Evolutionary conservation across 495 filamentous ascomycete species (phyloP).

Genomic region (Tetracladium marchalianum): DNA sequence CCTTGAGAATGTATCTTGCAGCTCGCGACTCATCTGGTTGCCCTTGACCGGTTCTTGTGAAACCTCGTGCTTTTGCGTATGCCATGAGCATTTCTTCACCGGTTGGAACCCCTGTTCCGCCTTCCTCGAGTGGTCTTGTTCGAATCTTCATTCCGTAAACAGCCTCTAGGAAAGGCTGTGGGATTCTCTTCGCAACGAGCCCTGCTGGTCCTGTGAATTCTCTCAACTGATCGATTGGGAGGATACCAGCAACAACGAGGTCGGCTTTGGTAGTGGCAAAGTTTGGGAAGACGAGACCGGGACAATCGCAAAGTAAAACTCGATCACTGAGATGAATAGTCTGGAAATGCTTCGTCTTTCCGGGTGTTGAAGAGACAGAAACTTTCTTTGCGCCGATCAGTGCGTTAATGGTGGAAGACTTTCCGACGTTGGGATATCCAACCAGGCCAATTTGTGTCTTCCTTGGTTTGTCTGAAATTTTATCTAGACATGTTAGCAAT

Average conservation of each 20-base stretch:
- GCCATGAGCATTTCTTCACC: constrained; percentile 78
- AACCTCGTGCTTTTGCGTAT: constrained; percentile 83
- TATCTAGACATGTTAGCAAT: constrained; percentile 13
- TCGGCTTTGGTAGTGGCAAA: constrained; percentile 96
- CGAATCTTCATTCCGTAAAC: constrained; percentile 86
- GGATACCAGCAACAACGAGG: constrained; percentile 87
- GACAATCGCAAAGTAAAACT: constrained; percentile 94
- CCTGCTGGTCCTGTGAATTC: constrained; percentile 85
- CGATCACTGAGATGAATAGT: constrained; percentile 87
- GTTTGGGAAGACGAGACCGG: constrained; percentile 96
- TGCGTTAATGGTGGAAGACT: constrained; percentile 98
- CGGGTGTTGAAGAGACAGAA: constrained; percentile 92
- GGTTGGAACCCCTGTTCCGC: constrained; percentile 81
- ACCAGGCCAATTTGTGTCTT: constrained; percentile 90
- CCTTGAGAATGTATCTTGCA: constrained; percentile 84
- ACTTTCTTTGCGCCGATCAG: constrained; percentile 97
- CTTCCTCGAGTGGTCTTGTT: constrained; percentile 79
- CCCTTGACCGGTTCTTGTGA: constrained; percentile 76
- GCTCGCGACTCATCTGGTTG: constrained; percentile 90
- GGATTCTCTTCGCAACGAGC: constrained; percentile 84
- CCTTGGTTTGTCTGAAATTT: constrained; percentile 31
- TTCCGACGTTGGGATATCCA: constrained; percentile 98
- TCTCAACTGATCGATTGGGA: constrained; percentile 94
- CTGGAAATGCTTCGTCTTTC: constrained; percentile 99
- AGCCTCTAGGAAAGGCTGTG: constrained; percentile 81